Base-by-base conservation (phyloP, 768 basidiomycete genomes). In the Pulveroboletus sp. region DNA sequence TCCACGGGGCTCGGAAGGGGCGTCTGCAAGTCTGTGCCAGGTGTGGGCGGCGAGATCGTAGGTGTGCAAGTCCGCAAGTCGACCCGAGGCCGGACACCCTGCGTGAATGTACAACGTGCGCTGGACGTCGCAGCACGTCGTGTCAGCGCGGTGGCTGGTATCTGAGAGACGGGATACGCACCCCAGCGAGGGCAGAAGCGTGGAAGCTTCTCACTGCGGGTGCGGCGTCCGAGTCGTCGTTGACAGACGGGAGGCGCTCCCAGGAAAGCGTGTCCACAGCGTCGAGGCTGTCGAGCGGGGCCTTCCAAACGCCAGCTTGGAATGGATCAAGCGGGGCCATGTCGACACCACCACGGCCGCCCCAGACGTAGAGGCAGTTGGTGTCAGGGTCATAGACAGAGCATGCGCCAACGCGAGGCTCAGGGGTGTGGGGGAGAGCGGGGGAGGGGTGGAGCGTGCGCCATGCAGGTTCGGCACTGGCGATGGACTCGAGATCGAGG, bases 331-430 rank as follows among this genome's bases (percentile, higher is more conserved):
- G 59, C 4, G 72, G 72, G 1, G 64, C 60, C 72, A 71, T 70
- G 24, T 68, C 66, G 14, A 61, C 55, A 2, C 73, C 76, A 2
- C 74, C 73, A 15, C 76, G 67, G 4, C 77, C 76, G 4, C 76
- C 76, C 70, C 75, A 79, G 39, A 76, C 41, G 53, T 75, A 74
- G 39, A 75, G 55, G 4, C 14, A 43, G 35, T 57, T 43, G 6
- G 47, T 31, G n/a, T 14, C 24, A 14, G 58, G 33, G 42, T 66
- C 61, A 39, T 51, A 63, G 9, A 50, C 51, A 39, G 62, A 38
- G 5, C 54, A 43, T 39, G 64, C 64, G 5, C 63, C 63, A 15
- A 64, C 55, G 13, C 63, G n/a, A n/a, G n/a, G n/a, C n/a, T n/a
- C n/a, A n/a, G 58, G 38, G 64, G 58, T 13, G 47, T 53, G 24